Base-by-base conservation (phyloP, 139 green algal species). In the Microglena sp. region DNA sequence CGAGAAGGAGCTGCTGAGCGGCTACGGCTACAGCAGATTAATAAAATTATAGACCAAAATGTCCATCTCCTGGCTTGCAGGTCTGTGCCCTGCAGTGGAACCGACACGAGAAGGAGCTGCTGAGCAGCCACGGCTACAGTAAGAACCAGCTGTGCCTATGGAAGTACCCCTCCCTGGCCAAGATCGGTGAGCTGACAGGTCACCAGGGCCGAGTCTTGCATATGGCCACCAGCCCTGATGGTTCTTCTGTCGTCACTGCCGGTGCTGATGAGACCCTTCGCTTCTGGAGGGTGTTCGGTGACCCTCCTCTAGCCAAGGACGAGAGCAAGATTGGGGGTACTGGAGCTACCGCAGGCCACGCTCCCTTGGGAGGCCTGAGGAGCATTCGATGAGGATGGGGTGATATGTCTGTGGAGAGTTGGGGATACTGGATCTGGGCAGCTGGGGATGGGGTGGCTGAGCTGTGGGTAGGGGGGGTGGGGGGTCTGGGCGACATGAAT, bases 81-180 rank as follows among this genome's bases (percentile, higher is more conserved):
- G 93, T 99, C 33, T 99, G 93, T 78, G 90, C 95, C 64, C 80
- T 99, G 46, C 81, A 87, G 44, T 99, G 93, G 93, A 90, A 77
- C 68, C 92, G 92, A 27, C 96, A 97, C 62, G 87, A 93, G 60
- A 95, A 95, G 68, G 93, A 99, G 86, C 83, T 99, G 66, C 87
- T 97, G 30, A 89, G 72, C 69, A 96, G 87, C 34, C 93, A 99
- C 75, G 93, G 93, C n/a, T 99, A 98, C 82, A 85, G 66, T 60
- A 91, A 99, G 70, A 97, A 99, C 78, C 91, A 98, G 78, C 84
- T 95, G 56, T 83, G 89, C 45, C 80, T 96, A 8, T 97, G 90
- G 90, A 83, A 85, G 57, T 95, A 95, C 68, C 90, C 90, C 2
- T 81, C 61, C 61, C 85, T 95, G 67, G 75, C 70, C 53, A 93